A percentile compares a stretch with the other conserved stretches of the same genome.
Conservation (phyloP, 2,329 filamentous ascomycete species). For the Microsporum canis region DNA sequence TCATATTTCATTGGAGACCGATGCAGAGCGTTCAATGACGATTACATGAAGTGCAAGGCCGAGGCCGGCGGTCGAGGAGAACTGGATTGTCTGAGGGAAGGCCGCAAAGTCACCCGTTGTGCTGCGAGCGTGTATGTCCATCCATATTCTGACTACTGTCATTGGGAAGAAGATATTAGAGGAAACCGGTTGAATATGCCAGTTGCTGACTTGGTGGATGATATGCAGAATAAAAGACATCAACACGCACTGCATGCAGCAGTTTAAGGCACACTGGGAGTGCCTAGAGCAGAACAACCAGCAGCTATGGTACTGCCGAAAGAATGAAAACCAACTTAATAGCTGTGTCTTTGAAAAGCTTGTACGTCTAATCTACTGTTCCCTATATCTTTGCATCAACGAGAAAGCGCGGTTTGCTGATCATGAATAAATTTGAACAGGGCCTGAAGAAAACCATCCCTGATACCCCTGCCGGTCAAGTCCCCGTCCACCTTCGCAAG, state of each 20-base stretch:
- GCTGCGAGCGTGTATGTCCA: conserved; percentile 80
- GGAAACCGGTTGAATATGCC: not conserved
- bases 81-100: conserved; percentile 90
- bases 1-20: conserved; percentile 95
- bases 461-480: conserved; percentile 56
- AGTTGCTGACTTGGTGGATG: not conserved
- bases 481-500: conserved; percentile 61
- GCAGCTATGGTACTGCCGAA: conserved; percentile 89
- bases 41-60: conserved; percentile 99
- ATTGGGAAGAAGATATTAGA: not conserved
- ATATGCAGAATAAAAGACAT: conserved; percentile 70
- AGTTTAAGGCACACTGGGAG: conserved; percentile 90
- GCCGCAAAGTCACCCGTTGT: conserved; percentile 90
- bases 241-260: conserved; percentile 82
- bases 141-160: conserved; percentile 9
- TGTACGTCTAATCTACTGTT: conserved; percentile 45
- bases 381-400: not conserved
- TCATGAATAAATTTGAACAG: conserved; percentile 34
- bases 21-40: conserved; percentile 93
- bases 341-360: conserved; percentile 92
- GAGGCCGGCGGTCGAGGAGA: conserved; percentile 85
- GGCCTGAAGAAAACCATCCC: conserved; percentile 73
- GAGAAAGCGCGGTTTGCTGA: not conserved
- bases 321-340: conserved; percentile 79
- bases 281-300: conserved; percentile 98